Evolutionary conservation across 1,284 basidiomycete species (phyloP), one percentile per base, ranked within the genome.

Genomic region (Boletus austroedulis): DNA sequence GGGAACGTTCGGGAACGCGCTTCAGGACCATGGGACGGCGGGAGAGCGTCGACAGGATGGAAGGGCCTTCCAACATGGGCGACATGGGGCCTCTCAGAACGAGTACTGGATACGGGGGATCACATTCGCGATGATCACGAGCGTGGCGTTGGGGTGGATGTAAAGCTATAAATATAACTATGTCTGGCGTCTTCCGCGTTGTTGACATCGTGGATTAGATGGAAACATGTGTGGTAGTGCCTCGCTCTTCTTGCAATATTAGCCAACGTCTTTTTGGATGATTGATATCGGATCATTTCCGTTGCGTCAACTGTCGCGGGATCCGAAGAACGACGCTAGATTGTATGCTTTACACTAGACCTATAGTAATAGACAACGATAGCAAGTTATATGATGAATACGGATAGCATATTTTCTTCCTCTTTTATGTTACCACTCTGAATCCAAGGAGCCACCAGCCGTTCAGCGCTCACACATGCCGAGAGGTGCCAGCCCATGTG

Each of bases 71-170:
- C 32, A 80, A 79, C 66, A 66, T 41, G 40, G 21, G 40, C 32
- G 80, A 79, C 66, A 65, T 23, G 40, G 40, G 40, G 12, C 60
- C 79, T 19, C 83, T 86, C 78, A 80, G 89, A 69, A 76, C 78
- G 48, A 87, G 86, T 65, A 86, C 86, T 23, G 89, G 87, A 0
- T 78, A 85, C 56, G 90, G 90, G 34, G 83, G 88, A 24, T 88
- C 89, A 2, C 84, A 73, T 62, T 84, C 87, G 40, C 72, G 79
- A 38, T 81, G 63, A 77, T n/a, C n/a, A n/a, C n/a, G n/a, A 47
- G 43, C 31, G 9, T 19, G 17, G 34, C 24, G 21, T n/a, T 3
- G n/a, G 4, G 34, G 53, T 44, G 36, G 29, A 53, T 52, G 38
- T 48, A 36, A 46, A 53, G 44, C 15, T 34, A 9, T 55, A 26